Conservation (phyloP, 495 filamentous ascomycete genomes). For the Paragyromitra xinjiangensis region DNA sequence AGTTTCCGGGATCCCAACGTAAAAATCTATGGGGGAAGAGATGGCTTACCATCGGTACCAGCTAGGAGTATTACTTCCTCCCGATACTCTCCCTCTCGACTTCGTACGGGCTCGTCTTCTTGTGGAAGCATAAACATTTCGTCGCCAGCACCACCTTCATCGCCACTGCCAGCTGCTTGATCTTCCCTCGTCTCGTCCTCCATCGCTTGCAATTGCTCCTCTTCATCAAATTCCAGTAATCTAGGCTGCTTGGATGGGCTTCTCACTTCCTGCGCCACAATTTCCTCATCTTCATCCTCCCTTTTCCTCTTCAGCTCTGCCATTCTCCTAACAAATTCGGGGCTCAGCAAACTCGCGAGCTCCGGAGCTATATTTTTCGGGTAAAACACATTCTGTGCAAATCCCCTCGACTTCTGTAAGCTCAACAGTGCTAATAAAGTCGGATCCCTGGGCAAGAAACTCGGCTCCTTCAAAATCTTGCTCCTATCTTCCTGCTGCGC, state of each 20-base stretch:
- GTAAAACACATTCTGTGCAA: constrained; percentile 71
- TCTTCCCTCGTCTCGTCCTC: constrained; percentile 61
- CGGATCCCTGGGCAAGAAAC: constrained; percentile 85
- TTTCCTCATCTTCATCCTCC: constrained; percentile 78
- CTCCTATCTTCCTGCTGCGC: constrained; percentile 80
- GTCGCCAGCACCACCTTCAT: constrained; percentile 54
- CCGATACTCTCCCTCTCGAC: constrained; percentile 23
- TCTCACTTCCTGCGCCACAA: constrained; percentile 66
- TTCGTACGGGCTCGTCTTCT: constrained; percentile 30
- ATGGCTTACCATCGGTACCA: constrained; percentile 24
- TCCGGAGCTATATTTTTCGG: constrained; percentile 78
- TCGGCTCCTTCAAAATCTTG: constrained; percentile 78
- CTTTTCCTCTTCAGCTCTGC: constrained; percentile 93
- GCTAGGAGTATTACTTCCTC: constrained; percentile 6
- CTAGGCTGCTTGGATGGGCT: constrained; percentile 53
- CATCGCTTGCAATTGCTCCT: constrained; percentile 30
- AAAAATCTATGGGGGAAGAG: not conserved
- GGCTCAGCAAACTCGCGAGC: constrained; percentile 81
- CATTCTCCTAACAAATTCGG: constrained; percentile 77
- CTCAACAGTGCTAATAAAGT: constrained; percentile 85
- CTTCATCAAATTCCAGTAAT: constrained; percentile 49
- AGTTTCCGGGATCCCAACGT: not conserved
- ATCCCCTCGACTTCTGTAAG: constrained; percentile 85
- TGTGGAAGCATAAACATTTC: constrained; percentile 52
- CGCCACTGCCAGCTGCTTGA: constrained; percentile 52